Conservation (phyloP, 345 rosid genomes). For the Luvunga scandens region DNA sequence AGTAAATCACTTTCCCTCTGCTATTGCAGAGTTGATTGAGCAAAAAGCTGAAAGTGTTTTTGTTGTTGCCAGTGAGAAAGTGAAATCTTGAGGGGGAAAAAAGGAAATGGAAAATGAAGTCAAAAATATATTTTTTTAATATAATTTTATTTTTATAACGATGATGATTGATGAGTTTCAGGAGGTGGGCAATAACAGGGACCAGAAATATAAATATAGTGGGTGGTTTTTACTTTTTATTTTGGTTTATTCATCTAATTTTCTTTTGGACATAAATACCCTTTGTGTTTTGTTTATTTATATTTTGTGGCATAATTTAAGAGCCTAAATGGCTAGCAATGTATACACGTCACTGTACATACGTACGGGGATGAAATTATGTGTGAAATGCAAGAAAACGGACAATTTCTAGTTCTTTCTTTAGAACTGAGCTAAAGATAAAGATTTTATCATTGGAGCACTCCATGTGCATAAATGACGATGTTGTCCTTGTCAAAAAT, state of each 20-base stretch:
- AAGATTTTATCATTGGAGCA: neutral
- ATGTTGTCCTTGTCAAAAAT: neutral
- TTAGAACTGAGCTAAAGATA: neutral
- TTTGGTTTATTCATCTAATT: neutral
- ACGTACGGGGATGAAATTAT: neutral
- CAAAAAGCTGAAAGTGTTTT: slow-evolving; percentile 10
- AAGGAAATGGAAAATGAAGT: neutral
- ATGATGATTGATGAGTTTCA: neutral
- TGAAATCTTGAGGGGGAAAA: neutral
- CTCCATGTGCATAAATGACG: neutral
- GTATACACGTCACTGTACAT: neutral
- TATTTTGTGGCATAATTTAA: neutral
- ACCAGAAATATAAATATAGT: slow-evolving; percentile 4
- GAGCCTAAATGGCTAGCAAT: neutral
- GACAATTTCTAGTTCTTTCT: neutral
- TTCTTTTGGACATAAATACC: slow-evolving; percentile 15
- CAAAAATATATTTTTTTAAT: neutral
- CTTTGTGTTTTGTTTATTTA: neutral
- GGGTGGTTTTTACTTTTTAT: neutral
- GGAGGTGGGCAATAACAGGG: slow-evolving; percentile 9
- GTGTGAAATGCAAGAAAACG: neutral
- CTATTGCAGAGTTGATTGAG: slow-evolving; percentile 2
- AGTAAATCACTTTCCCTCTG: neutral
- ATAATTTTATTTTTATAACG: neutral
- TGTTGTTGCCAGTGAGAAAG: slow-evolving; percentile 14